Evolutionary conservation across 2,329 filamentous ascomycete species (phyloP), one percentile per base, ranked within the genome.

Genomic region (Neofusicoccum kwambonambiense): DNA sequence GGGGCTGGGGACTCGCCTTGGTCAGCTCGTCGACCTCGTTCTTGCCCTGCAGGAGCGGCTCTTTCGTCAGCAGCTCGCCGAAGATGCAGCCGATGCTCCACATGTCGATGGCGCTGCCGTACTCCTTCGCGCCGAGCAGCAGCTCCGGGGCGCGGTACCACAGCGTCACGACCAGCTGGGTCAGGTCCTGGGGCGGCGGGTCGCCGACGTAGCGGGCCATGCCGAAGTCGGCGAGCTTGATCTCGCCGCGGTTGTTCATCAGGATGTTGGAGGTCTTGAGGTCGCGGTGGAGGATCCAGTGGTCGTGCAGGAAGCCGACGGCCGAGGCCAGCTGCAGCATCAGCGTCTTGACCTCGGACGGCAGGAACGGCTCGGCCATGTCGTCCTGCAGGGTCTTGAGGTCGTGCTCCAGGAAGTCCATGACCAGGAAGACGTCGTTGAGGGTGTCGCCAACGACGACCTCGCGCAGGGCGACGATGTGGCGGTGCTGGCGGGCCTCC

Each of bases 51-150:
- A 99, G 82, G 1, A 98, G 77, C 0, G 94, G 92, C 68, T 93
- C 89, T 68, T 92, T 90, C 41, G 87, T 89, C 19, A 98, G 83
- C 3, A 99, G 85, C 80, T 99, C 95, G 67, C 89, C 94, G 74
- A 99, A 96, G 73, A 99, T 93, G 79, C 95, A 98, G 12, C 95
- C 95, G 3, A 98, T 82, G 78, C 91, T 96, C 95, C 95, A 99
- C 85, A 98, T 90, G 79, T 98, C 95, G 70, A 98, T 84, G 67
- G 90, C 86, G 0, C 84, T 80, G 66, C 85, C 89, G 79, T 99
- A 99, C 15, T 83, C 84, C 41, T 86, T 85, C 0, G 91, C 83
- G 5, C 95, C 95, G 3, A 98, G 87, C 1, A 99, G 85, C 11
- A 98, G 85, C 78, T 98, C 95, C 0, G 95, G 95, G 0, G 91